Base-by-base conservation (phyloP, 306 rosid species). In the cucumber (Cucumis sativus) region DNA sequence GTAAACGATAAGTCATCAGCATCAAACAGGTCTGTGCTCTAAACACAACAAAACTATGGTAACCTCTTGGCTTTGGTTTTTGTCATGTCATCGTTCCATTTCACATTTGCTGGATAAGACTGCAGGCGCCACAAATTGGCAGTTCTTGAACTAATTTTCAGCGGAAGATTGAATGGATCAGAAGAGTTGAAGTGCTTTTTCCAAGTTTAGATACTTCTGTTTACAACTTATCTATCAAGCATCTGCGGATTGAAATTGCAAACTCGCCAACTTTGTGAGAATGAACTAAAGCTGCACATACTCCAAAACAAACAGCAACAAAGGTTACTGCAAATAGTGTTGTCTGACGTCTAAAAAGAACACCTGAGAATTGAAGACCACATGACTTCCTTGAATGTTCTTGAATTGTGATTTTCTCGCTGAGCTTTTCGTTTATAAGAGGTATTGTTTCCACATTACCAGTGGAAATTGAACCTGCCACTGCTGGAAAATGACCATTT, bases 241-340 rank as follows among this genome's bases (percentile, higher is more conserved):
- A 91, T 85, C 97, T 83, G 79, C 98, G 90, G 28, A 96, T 87
- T 8, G 98, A 79, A 62, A 89, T 87, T 6, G 98, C 94, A 8
- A 96, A 85, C 74, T 92, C 86, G 47, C 88, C 81, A 47, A 91
- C 96, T 87, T 83, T 83, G 82, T 86, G 94, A 64, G 86, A 93
- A 86, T 96, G 99, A 78, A 91, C 84, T 64, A 91, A 21, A 15
- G 85, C 92, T 3, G 93, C 90, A 73, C 99, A 92, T 52, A 92
- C 59, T 33, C 89, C 97, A 56, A 92, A 76, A 84, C 99, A 96
- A 60, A 96, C 80, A 35, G 93, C 88, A 10, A 80, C 85, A 3
- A 84, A 83, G 79, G 85, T 86, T 33, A 92, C 82, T 58, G 89
- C 82, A 57, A 84, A 86, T 21, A 92, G 8, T 23, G 88, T 74